Percentiles rank a stretch among this genome's conserved stretches.
These are phyloP conservation scores for Phyllosticta citrichinensis DNA, from an alignment of 2,329 filamentous ascomycete species.

Conservation along the genomic window DNA sequence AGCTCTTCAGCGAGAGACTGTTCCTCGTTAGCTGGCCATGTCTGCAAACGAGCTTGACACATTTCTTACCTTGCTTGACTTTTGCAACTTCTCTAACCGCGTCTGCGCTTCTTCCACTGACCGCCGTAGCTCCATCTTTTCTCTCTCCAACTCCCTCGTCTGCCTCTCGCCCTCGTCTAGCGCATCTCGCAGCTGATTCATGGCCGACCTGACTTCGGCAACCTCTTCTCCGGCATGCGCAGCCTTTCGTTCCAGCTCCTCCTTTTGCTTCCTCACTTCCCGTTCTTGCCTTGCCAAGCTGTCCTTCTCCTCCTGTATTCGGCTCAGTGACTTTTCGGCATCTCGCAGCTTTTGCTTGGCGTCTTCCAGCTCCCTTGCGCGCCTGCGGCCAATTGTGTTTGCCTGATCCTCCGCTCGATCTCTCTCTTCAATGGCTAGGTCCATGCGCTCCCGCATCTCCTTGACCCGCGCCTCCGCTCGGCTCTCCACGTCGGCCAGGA, in stretches of 20 bases:
- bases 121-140: slow-evolving; percentile 64
- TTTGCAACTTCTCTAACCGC: slow-evolving; percentile 70
- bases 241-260: slow-evolving; percentile 64
- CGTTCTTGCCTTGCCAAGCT: slow-evolving; percentile 64
- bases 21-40: slow-evolving; percentile 13
- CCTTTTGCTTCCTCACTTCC: slow-evolving; percentile 62
- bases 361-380: slow-evolving; percentile 77
- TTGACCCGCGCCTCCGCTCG: slow-evolving; percentile 71
- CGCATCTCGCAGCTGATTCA: slow-evolving; percentile 66
- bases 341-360: slow-evolving; percentile 69
- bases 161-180: slow-evolving; percentile 83
- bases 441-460: slow-evolving; percentile 82
- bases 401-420: slow-evolving; percentile 89
- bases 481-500: slow-evolving; percentile 78
- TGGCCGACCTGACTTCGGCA: slow-evolving; percentile 63
- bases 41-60: too few species aligned
- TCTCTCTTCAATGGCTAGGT: slow-evolving; percentile 84
- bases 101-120: slow-evolving; percentile 68
- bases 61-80: slow-evolving; percentile 45
- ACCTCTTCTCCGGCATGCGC: slow-evolving; percentile 63
- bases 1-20: slow-evolving; percentile 49
- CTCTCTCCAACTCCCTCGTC: slow-evolving; percentile 71
- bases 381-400: slow-evolving; percentile 63
- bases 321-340: slow-evolving; percentile 65
- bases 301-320: slow-evolving; percentile 63